These are phyloP conservation scores for Fusarium virguliforme DNA, from an alignment of 2,329 filamentous ascomycete species.

Conservation along the genomic window DNA sequence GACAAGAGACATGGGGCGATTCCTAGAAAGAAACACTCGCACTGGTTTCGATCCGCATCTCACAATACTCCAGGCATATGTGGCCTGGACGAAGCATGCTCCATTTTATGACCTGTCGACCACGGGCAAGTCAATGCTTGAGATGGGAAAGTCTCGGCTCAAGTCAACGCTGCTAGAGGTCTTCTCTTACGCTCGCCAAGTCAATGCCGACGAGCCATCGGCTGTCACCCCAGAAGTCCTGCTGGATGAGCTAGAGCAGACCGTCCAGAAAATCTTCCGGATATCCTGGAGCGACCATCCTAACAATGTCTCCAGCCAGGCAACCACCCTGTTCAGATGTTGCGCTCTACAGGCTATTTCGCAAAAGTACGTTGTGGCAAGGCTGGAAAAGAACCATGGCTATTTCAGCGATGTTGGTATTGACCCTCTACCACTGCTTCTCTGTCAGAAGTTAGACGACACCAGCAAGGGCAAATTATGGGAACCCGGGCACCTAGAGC, in stretches of 20 bases:
- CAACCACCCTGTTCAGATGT: background rate
- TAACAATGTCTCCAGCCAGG: background rate
- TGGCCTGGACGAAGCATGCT: background rate
- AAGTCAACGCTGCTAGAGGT: background rate
- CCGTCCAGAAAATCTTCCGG: background rate
- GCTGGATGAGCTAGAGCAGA: background rate
- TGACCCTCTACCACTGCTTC: background rate
- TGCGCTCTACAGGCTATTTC: background rate
- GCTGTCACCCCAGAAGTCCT: background rate
- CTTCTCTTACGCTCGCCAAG: background rate
- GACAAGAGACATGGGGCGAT: background rate
- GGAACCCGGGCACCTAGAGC: background rate
- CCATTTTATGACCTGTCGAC: background rate
- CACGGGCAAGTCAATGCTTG: background rate
- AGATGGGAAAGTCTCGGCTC: background rate
- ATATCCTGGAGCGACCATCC: background rate
- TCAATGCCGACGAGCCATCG: background rate
- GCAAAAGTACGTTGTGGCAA: background rate
- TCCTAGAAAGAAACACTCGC: background rate
- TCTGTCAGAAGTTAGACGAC: background rate
- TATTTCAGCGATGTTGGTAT: background rate
- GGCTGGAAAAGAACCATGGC: background rate
- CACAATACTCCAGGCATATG: background rate
- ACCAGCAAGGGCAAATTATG: background rate
- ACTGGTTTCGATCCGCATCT: background rate